Base-by-base conservation (phyloP, 176 grass and related monocot species). In the Cocos nucifera region DNA sequence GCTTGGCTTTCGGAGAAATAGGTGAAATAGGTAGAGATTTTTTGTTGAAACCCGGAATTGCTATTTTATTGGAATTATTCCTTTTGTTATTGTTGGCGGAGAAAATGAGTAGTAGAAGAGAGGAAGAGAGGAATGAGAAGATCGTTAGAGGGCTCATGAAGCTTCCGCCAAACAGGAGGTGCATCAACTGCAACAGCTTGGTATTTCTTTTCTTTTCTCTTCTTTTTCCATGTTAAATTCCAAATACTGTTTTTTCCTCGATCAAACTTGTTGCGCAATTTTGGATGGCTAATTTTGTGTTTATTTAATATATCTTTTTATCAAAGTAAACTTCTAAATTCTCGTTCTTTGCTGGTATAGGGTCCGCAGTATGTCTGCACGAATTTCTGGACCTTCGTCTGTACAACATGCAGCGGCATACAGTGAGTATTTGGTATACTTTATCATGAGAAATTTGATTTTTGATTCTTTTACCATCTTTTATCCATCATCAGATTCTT, bases 121-220 rank as follows among this genome's bases (percentile, higher is more conserved):
- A 92, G 72, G 88, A 92, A 63, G 93, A 86, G 79, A 85, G 84
- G 70, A 98, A 81, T 81, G 88, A 98, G 84, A 98, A 89, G 87
- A 98, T 98, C 56, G 92, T 98, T 48, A 77, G 93, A 62, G 88
- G 93, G 22, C 77, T 98, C 79, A 92, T 98, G 93, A 98, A 98
- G 79, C 79, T 98, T 18, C 93, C 93, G 58, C 93, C 93, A 16
- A 92, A 98, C 68, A 89, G 84, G 73, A 86, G 83, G 79, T 98
- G 87, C 81, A 86, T 98, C 49, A 98, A 98, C 65, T 98, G 93
- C 76, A 92, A 92, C 75, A 83, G 88, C 64, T 59, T 70, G 79
- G 88, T 98, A 86, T 70, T 54, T 56, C 64, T 61, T 16, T 1
- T 24, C 14, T 23, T 51, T 15, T 79, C 30, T 32, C 35, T 44